Percentiles rank a stretch among this genome's conserved stretches.
Evolutionary conservation across 257 asterid genomes (phyloP).

Genomic region (Asclepias syriaca): DNA sequence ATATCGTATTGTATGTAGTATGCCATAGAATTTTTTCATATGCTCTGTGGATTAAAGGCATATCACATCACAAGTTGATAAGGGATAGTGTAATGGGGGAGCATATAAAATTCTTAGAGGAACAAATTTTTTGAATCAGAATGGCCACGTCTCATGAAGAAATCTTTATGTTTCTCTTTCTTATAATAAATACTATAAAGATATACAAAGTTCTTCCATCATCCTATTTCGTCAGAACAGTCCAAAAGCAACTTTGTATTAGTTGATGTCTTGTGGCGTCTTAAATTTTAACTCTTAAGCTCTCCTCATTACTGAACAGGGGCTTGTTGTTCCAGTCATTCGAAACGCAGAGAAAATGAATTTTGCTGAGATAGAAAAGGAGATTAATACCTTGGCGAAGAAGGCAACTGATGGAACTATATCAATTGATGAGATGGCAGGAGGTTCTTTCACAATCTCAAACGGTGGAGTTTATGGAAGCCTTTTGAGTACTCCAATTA

Average conservation of each 20-base stretch:
- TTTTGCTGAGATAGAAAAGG: conserved; percentile 95
- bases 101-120: neutral
- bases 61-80: neutral
- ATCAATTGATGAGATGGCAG: conserved; percentile 99
- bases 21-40: neutral
- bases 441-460: conserved; percentile 92
- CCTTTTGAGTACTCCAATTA: conserved; percentile 93
- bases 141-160: neutral
- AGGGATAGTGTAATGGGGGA: neutral
- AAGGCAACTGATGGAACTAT: conserved; percentile 85
- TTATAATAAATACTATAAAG: neutral
- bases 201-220: neutral
- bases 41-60: neutral
- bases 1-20: neutral
- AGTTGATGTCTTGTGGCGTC: neutral
- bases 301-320: conserved; percentile 41
- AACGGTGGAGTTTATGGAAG: conserved; percentile 99
- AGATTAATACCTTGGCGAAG: conserved; percentile 78
- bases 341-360: conserved; percentile 85
- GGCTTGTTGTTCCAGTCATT: conserved; percentile 95
- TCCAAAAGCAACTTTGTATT: neutral
- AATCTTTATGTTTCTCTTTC: neutral
- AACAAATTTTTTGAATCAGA: neutral
- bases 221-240: neutral
- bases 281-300: conserved; percentile 7